Percentiles rank a stretch among this genome's conserved stretches.
Conservation (phyloP, 495 filamentous ascomycete species). For the Viridothelium virens region DNA sequence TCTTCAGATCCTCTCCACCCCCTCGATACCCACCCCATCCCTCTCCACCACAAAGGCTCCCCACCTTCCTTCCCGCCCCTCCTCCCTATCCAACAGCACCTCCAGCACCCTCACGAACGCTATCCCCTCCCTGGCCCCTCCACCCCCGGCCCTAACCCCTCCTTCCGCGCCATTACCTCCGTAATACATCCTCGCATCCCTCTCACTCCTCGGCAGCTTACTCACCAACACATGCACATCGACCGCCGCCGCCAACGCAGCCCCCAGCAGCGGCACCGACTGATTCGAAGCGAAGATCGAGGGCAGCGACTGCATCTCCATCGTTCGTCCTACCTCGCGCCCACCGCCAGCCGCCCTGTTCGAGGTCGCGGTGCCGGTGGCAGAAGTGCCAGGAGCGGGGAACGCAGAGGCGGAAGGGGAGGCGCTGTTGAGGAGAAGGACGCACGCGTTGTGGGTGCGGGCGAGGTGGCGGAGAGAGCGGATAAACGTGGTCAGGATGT, state of each 20-base stretch:
- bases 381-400: not conserved
- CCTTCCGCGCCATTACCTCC: constrained; percentile 28
- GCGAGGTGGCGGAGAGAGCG: constrained; percentile 28
- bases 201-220: constrained; percentile 7
- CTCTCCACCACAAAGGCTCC: not conserved
- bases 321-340: too few species aligned
- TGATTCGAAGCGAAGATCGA: constrained; percentile 26
- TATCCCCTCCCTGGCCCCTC: constrained; percentile 11
- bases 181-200: constrained; percentile 12
- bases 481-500: constrained; percentile 25
- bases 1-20: not conserved
- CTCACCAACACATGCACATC: constrained; percentile 26
- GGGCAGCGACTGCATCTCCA: constrained; percentile 5
- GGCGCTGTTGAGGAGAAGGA: constrained; percentile 29
- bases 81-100: not conserved
- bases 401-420: not conserved
- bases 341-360: too few species aligned
- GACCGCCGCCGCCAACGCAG: constrained; percentile 19
- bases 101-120: not conserved
- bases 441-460: constrained; percentile 20
- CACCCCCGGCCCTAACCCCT: constrained; percentile 19
- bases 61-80: not conserved
- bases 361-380: not conserved
- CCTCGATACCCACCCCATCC: not conserved
- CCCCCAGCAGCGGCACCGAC: constrained; percentile 20